Evolutionary conservation across 345 rosid species (phyloP).

Genomic region (Raphanus sativus): DNA sequence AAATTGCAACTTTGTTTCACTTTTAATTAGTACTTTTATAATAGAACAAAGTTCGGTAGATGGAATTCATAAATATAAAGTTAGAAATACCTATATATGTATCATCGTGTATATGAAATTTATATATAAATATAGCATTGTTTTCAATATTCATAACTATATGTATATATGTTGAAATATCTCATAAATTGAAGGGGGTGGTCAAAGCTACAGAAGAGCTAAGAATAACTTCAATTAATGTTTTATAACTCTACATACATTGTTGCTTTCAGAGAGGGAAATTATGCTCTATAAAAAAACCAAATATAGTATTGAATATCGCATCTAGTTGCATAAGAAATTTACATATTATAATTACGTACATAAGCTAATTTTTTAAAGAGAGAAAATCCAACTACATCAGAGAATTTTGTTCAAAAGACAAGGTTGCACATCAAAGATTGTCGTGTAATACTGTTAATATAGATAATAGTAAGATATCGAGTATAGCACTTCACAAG

Average conservation of each 20-base stretch:
- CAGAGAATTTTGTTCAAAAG: background rate
- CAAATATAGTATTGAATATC: background rate
- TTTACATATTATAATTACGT: background rate
- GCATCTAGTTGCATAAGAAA: background rate
- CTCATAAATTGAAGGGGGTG: slow-evolving; percentile 9
- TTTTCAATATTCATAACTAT: background rate
- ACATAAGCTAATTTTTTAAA: background rate
- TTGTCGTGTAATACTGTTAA: background rate
- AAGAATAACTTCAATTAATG: slow-evolving; percentile 3
- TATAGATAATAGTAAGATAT: background rate
- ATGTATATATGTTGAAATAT: background rate
- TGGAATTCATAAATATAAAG: slow-evolving; percentile 21
- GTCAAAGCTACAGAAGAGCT: slow-evolving; percentile 23
- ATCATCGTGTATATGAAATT: background rate
- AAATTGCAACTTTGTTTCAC: slow-evolving; percentile 6
- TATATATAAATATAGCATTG: background rate
- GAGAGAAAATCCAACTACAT: background rate
- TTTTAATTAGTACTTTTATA: background rate
- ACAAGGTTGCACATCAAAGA: background rate
- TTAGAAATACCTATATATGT: slow-evolving; percentile 8
- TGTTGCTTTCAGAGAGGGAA: slow-evolving; percentile 8
- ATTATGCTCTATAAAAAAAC: background rate
- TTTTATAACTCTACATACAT: background rate
- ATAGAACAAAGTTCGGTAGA: background rate
- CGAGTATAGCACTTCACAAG: background rate